These are phyloP conservation scores for Nicotiana otophora DNA, from an alignment of 257 asterid genomes.

Conservation along the genomic window DNA sequence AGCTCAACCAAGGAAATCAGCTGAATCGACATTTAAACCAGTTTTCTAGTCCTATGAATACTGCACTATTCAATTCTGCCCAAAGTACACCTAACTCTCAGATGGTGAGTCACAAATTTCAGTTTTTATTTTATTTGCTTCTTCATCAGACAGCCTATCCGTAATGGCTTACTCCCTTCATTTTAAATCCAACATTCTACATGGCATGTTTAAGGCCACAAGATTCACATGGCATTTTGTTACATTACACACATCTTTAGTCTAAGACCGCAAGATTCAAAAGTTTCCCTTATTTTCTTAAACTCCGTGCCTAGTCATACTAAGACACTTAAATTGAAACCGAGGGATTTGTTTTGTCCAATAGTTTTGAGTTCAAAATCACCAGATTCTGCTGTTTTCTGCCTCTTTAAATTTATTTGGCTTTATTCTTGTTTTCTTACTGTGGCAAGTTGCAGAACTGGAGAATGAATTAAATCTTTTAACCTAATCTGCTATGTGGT, in stretches of 20 bases:
- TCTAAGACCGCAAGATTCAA: no score
- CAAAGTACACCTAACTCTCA: slow-evolving; percentile 75
- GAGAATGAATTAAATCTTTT: neutral
- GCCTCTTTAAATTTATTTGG: neutral
- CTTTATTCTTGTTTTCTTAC: neutral
- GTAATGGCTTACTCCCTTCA: neutral
- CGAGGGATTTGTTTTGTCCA: neutral
- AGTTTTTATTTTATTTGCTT: neutral
- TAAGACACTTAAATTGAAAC: no score
- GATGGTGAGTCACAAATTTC: slow-evolving; percentile 47
- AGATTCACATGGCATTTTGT: no score
- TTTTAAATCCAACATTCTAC: no score
- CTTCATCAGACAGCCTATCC: neutral
- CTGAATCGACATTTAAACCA: slow-evolving; percentile 82
- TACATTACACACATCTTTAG: no score
- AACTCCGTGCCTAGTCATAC: no score
- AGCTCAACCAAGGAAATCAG: slow-evolving; percentile 85
- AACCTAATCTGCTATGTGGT: no score
- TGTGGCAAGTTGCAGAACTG: neutral
- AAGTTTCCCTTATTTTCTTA: no score
- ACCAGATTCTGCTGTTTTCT: neutral
- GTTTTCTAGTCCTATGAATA: slow-evolving; percentile 76
- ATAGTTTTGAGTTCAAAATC: neutral
- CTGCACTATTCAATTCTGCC: slow-evolving; percentile 82
- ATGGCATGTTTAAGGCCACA: no score